phyloP scores from a whole-genome alignment of 2,329 filamentous ascomycete genomes.

The Aspergillus sp. region DNA sequence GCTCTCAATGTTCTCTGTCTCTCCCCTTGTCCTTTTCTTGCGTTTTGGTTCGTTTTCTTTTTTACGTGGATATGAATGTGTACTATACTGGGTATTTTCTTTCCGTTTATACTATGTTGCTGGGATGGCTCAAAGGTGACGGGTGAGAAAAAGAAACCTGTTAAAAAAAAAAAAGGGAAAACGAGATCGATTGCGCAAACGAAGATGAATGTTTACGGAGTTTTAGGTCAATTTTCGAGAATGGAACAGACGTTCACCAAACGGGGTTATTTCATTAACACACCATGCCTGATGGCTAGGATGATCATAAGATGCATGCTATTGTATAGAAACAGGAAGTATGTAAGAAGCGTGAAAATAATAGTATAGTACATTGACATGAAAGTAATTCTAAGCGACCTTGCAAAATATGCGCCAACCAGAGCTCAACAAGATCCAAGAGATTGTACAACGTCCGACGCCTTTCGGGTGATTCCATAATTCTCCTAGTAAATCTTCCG shows the following conservation, averaged over 20 bases:
- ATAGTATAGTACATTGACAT: constrained; percentile 34
- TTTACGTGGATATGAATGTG: constrained; percentile 4
- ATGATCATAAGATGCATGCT: background rate
- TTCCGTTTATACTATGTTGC: constrained; percentile 9
- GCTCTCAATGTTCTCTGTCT: background rate
- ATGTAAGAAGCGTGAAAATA: constrained; percentile 14
- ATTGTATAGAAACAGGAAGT: constrained; percentile 8
- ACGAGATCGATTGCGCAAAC: constrained; percentile 16
- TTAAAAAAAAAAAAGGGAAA: constrained; percentile 35
- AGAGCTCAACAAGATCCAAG: constrained; percentile 5
- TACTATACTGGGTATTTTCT: constrained; percentile 15
- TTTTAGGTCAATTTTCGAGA: constrained; percentile 7
- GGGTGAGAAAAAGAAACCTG: constrained; percentile 40
- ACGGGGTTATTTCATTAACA: background rate
- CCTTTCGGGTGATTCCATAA: background rate
- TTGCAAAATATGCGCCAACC: constrained; percentile 39
- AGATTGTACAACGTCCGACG: constrained; percentile 10
- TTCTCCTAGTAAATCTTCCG: constrained; percentile 23
- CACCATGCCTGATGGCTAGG: background rate
- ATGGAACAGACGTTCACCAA: background rate
- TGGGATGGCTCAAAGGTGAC: background rate
- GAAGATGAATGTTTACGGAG: background rate
- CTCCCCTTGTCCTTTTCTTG: constrained; percentile 2
- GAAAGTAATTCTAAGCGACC: constrained; percentile 28
- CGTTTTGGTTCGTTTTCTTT: constrained; percentile 5